Conservation (phyloP, 2,329 filamentous ascomycete species). For the Aspergillus nomiae region DNA sequence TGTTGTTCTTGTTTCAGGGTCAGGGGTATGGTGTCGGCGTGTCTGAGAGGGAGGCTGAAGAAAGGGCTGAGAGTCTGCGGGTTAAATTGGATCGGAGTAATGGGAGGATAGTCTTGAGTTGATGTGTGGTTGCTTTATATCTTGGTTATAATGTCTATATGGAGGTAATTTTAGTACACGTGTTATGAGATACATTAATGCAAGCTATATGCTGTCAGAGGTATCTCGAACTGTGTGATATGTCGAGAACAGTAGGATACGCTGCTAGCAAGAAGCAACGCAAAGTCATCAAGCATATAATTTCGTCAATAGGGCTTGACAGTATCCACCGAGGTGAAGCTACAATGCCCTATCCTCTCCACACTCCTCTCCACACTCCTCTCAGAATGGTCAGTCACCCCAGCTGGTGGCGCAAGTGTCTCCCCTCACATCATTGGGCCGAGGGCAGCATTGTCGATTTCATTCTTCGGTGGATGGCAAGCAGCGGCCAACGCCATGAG, state of each 20-base stretch:
- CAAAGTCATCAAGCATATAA: background rate
- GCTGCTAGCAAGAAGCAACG: background rate
- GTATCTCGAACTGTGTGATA: background rate
- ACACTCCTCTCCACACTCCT: too few relatives aligned
- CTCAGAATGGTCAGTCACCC: too few relatives aligned
- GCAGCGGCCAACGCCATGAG: too few relatives aligned
- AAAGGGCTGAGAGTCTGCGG: background rate
- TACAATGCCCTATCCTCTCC: too few relatives aligned
- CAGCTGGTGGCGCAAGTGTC: too few relatives aligned
- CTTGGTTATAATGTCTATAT: background rate
- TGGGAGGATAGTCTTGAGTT: background rate
- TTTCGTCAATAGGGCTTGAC: too few relatives aligned
- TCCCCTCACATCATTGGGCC: too few relatives aligned
- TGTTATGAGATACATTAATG: background rate
- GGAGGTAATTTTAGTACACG: background rate
- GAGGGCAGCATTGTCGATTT: too few relatives aligned
- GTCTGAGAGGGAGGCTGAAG: background rate
- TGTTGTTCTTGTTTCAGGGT: background rate
- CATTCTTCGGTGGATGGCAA: too few relatives aligned
- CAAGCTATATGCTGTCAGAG: background rate
- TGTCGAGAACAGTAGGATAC: background rate
- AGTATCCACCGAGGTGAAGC: too few relatives aligned
- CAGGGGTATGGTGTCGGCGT: background rate
- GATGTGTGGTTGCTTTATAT: background rate
- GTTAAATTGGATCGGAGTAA: background rate